phyloP scores from a whole-genome alignment of 2,329 filamentous ascomycete species.

The Epichloe hybrida region DNA sequence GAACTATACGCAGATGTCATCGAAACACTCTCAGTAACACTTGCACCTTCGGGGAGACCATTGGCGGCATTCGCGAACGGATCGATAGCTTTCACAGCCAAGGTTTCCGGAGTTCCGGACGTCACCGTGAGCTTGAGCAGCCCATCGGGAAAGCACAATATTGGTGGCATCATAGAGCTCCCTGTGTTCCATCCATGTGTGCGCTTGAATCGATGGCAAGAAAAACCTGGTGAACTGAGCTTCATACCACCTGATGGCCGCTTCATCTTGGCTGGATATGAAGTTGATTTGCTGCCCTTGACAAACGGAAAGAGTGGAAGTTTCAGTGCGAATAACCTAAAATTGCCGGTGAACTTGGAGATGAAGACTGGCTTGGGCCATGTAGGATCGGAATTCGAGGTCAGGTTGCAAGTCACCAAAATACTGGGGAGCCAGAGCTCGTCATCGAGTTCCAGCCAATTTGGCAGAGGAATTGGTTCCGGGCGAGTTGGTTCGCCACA shows the following conservation, averaged over 20 bases:
- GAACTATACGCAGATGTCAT: conserved; percentile 95
- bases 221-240: conserved; percentile 79
- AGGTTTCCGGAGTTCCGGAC: conserved; percentile 89
- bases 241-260: conserved; percentile 92
- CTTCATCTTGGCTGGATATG: conserved; percentile 88
- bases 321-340: conserved; percentile 49
- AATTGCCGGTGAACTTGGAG: conserved; percentile 70
- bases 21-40: conserved; percentile 74
- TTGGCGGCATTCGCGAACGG: conserved; percentile 80
- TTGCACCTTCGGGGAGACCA: conserved; percentile 80
- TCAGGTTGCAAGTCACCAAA: conserved; percentile 59
- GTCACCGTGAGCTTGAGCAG: conserved; percentile 69
- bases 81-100: conserved; percentile 86
- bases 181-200: conserved; percentile 97
- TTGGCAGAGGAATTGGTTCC: conserved; percentile 29
- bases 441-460: conserved; percentile 20
- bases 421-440: conserved; percentile 36
- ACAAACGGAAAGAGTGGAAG: conserved; percentile 42
- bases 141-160: conserved; percentile 62
- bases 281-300: conserved; percentile 76
- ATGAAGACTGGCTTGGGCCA: conserved; percentile 68
- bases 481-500: conserved; percentile 28
- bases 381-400: conserved; percentile 74
- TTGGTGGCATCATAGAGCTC: conserved; percentile 63
- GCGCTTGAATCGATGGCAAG: conserved; percentile 75